Base-by-base conservation (phyloP, 495 filamentous ascomycete genomes). In the Penicillium manginii region DNA sequence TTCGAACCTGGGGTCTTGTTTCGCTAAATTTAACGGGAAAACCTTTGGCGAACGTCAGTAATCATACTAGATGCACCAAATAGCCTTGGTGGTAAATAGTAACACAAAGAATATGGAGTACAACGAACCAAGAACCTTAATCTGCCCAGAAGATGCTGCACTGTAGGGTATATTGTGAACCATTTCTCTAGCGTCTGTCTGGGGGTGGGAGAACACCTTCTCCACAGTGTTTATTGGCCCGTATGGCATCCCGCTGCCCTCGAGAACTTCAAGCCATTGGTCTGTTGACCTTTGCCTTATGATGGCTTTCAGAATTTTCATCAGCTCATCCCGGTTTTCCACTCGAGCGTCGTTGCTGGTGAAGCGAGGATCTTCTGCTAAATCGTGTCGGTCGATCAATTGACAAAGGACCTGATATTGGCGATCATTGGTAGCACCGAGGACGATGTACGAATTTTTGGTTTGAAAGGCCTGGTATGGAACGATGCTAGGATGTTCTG, bases 401-500 rank as follows among this genome's bases (percentile, higher is more conserved):
- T 85, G 79, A 68, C 91, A 96, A 14, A 97, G 72, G 4, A 91
- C 82, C 11, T 84, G 84, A 60, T 90, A 97, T 9, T 96, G 81
- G 0, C 87, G 80, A 65, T 94, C 89, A 63, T 97, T 96, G 1
- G 90, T 91, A 4, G 91, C 93, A 4, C 93, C 93, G 9, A 96
- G 75, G 39, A 97, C 77, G 17, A 96, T 80, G 52, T 91, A 85
- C 8, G 91, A 90, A 63, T 97, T 91, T 29, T 80, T 78, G 9
- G 92, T 97, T 58, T 86, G 84, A 73, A 96, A 97, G 0, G 87
- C 86, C 63, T 87, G 81, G 66, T 96, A 97, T 0, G 93, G 92
- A 0, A 96, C 92, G 61, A 96, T 94, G 0, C 88, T 93, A 23
- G 91, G 88, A 79, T 97, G 93, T 26, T 88, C 91, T 9, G 93